Evolutionary conservation across 108 stramenopile genomes (phyloP).

Genomic region (Halocafeteria seosinensis): DNA sequence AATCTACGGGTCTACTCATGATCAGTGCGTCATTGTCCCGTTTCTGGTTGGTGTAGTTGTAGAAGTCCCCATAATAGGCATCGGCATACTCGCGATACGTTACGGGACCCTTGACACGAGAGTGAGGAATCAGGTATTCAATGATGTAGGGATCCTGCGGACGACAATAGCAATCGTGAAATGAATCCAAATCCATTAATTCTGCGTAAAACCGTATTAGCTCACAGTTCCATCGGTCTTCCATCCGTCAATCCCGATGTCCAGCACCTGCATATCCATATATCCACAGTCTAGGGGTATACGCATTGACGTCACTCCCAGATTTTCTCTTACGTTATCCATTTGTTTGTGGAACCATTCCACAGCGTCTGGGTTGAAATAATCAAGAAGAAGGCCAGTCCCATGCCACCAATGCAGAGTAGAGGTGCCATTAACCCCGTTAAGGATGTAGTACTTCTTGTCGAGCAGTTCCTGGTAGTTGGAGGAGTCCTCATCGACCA

Average conservation of each 20-base stretch:
- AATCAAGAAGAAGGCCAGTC: constrained; percentile 10
- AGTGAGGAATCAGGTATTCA: not conserved
- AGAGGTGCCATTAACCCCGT: not conserved
- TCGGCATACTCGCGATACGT: constrained; percentile 14
- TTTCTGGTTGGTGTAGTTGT: constrained; percentile 4
- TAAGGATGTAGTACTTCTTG: constrained; percentile 6
- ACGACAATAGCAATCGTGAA: too few relatives aligned
- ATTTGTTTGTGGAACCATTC: constrained; percentile 10
- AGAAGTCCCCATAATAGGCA: constrained; percentile 14
- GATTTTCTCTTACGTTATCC: too few relatives aligned
- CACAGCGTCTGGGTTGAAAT: constrained; percentile 5
- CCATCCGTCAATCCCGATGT: constrained; percentile 13
- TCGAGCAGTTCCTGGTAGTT: not conserved
- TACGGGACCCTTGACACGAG: not conserved
- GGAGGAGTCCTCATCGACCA: constrained; percentile 9
- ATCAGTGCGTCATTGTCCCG: not conserved
- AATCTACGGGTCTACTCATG: constrained; percentile 15
- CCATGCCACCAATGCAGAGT: constrained; percentile 20
- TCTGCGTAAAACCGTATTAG: too few relatives aligned
- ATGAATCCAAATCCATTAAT: too few relatives aligned
- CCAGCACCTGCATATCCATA: too few relatives aligned
- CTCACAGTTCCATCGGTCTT: constrained; percentile 18
- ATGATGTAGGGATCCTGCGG: constrained; percentile 13
- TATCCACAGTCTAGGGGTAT: too few relatives aligned
- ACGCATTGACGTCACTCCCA: too few relatives aligned